Evolutionary conservation across 768 basidiomycete genomes (phyloP).

Genomic region (Boletellus ananas): DNA sequence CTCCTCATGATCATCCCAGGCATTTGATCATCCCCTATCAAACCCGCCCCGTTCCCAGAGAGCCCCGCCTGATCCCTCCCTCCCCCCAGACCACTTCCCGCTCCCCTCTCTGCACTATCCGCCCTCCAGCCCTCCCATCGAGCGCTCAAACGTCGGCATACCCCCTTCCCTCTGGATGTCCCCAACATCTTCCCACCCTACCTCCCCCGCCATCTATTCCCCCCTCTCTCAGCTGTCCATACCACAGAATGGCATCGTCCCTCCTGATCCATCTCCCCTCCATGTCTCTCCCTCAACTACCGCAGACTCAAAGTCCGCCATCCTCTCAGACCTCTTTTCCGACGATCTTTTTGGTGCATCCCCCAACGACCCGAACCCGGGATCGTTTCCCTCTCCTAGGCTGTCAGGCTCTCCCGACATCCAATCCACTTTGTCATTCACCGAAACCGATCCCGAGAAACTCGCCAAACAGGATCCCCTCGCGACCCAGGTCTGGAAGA

Average conservation of each 20-base stretch:
- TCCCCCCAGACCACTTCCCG: conserved; percentile 9
- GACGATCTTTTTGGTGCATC: conserved; percentile 56
- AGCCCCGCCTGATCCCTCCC: conserved; percentile 7
- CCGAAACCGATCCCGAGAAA: conserved; percentile 56
- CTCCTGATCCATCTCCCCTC: conserved; percentile 32
- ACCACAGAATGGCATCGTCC: conserved; percentile 30
- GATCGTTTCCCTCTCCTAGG: conserved; percentile 61
- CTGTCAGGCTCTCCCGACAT: conserved; percentile 69
- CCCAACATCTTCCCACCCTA: conserved; percentile 48
- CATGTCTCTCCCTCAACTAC: conserved; percentile 40
- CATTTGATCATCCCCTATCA: conserved; percentile 19
- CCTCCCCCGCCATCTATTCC: conserved; percentile 40
- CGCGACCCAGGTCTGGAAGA: conserved; percentile 95
- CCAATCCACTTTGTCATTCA: conserved; percentile 38
- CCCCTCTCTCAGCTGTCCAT: conserved; percentile 38
- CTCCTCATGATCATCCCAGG: conserved; percentile 6
- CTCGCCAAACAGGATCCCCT: conserved; percentile 84
- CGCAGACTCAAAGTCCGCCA: conserved; percentile 54
- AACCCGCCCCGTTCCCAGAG: conserved; percentile 8
- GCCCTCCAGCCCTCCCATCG: conserved; percentile 28
- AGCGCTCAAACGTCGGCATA: conserved; percentile 52
- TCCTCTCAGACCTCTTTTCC: conserved; percentile 67
- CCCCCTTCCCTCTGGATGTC: conserved; percentile 88
- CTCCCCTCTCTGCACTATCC: conserved; percentile 20
- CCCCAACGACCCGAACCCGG: conserved; percentile 35